These are phyloP conservation scores for Rhizopogon sp. DNA, from an alignment of 768 basidiomycete species.

Conservation along the genomic window DNA sequence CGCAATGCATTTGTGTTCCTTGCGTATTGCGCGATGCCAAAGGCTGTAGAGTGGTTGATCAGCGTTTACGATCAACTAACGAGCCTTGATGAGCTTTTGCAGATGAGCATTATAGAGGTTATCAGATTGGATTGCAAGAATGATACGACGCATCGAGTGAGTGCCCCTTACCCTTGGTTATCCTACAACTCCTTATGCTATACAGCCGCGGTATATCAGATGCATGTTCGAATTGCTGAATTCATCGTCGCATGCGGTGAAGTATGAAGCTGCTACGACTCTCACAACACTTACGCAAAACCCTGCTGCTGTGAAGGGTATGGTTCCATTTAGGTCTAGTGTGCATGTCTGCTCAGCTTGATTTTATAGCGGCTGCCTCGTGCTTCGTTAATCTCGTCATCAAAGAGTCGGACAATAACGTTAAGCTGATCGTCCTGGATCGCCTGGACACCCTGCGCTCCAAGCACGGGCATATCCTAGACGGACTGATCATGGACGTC, in stretches of 20 bases:
- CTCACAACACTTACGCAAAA: conserved; percentile 93
- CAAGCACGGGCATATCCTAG: conserved; percentile 85
- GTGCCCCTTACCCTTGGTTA: conserved; percentile 19
- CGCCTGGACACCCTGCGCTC: conserved; percentile 78
- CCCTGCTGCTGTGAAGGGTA: conserved; percentile 93
- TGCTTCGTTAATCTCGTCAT: conserved; percentile 84
- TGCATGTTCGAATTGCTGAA: conserved; percentile 90
- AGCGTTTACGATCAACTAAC: conserved; percentile 81
- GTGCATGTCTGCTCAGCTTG: not conserved
- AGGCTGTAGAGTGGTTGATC: conserved; percentile 88
- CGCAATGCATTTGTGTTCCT: conserved; percentile 97
- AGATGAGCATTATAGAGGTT: conserved; percentile 94
- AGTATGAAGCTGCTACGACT: conserved; percentile 96
- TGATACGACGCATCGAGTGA: conserved; percentile 78
- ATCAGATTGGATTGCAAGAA: conserved; percentile 84
- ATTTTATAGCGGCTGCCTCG: conserved; percentile 70
- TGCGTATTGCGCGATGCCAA: conserved; percentile 77
- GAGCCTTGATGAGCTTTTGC: conserved; percentile 83
- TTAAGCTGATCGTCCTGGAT: conserved; percentile 95
- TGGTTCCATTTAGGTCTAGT: conserved; percentile 2
- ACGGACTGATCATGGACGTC: conserved; percentile 92
- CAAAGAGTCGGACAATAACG: conserved; percentile 98
- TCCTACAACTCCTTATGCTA: conserved; percentile 4
- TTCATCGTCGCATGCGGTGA: conserved; percentile 87
- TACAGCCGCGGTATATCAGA: conserved; percentile 87